These are phyloP conservation scores for Ceratobasidium theobromae DNA, from an alignment of 1,284 basidiomycete genomes.

Conservation along the genomic window DNA sequence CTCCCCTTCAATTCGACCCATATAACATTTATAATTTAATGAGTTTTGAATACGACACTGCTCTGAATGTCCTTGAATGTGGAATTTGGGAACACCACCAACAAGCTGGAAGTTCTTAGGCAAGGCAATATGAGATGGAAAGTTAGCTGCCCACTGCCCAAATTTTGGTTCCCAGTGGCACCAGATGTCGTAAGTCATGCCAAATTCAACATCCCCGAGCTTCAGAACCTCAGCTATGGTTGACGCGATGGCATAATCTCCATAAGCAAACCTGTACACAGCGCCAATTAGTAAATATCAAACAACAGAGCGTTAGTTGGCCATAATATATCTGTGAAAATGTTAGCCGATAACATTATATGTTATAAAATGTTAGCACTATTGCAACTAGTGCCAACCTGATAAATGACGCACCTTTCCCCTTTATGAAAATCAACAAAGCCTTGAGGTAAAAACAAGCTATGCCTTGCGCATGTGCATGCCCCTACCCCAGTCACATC, in stretches of 20 bases:
- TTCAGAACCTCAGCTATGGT: neutral
- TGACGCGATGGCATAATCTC: neutral
- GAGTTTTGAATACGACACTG: neutral
- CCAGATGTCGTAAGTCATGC: constrained; percentile 6
- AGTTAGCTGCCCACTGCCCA: neutral
- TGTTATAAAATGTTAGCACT: neutral
- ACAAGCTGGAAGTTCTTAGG: neutral
- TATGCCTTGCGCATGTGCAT: neutral
- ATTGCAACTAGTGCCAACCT: neutral
- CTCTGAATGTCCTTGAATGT: neutral
- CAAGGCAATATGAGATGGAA: neutral
- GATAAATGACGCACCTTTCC: neutral
- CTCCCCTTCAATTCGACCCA: constrained; percentile 15
- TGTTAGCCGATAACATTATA: too few relatives aligned
- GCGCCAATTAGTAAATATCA: neutral
- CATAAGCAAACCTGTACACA: neutral
- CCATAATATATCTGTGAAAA: neutral
- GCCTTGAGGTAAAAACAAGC: neutral
- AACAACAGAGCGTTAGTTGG: too few relatives aligned
- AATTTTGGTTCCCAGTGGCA: neutral
- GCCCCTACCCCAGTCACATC: neutral
- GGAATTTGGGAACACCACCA: constrained; percentile 9
- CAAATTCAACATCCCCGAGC: neutral
- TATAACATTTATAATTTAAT: neutral
- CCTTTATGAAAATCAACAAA: neutral